Base-by-base conservation (phyloP, 116 monocot species). In the Iris pallida region DNA sequence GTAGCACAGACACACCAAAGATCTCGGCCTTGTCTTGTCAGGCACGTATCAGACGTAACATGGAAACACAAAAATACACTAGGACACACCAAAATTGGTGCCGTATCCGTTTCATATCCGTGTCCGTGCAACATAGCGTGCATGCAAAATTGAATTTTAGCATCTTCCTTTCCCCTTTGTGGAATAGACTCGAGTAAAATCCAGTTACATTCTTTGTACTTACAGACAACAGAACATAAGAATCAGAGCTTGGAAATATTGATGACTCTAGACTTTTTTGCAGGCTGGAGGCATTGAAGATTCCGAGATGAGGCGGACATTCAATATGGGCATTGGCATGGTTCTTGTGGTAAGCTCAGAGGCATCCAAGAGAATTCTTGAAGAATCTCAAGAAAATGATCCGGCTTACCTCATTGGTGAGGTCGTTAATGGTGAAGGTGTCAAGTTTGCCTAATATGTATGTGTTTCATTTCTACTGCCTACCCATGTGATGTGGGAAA, bases 311-410 rank as follows among this genome's bases (percentile, higher is more conserved):
- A 85, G 85, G 40, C 82, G 92, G 53, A 92, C 96, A 5, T 96
- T 96, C 71, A 96, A 96, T 67, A 92, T 96, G 96, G 96, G 96
- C 7, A 92, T 96, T 8, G 92, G 96, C 6, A 91, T 96, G 91
- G 89, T 96, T 52, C 88, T 89, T 30, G 80, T 91, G 9, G 89
- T 96, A 3, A 70, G 64, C 66, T 65, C 55, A 13, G 79, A 87
- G 40, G 84, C 83, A 16, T 72, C 86, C 7, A 41, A 74, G 52
- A 85, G 83, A 71, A 92, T 92, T 77, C 80, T 96, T 20, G 69
- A 77, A 42, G 88, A 81, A 46, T 49, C 48, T n/a, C 56, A 59
- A 19, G 73, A 66, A 72, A 72, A 53, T 40, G 75, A 75, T 49
- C 48, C 73, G 11, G 87, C 86, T 5, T 85, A 78, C 73, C 77